These are phyloP conservation scores for Thelonectria discophora DNA, from an alignment of 2,329 filamentous ascomycete species.

Conservation along the genomic window DNA sequence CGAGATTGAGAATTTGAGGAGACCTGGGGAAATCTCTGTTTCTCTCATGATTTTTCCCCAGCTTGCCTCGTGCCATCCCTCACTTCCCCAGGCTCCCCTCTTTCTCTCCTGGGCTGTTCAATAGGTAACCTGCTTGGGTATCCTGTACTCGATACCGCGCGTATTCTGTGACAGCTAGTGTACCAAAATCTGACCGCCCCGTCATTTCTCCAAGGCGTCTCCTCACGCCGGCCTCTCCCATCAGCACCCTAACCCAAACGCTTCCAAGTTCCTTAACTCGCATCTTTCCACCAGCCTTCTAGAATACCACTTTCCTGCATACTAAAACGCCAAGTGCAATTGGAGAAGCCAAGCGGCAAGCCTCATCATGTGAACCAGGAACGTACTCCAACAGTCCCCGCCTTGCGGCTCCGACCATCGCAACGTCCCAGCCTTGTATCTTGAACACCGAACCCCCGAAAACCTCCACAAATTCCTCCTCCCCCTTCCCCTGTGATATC, in stretches of 20 bases:
- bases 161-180: too few relatives aligned
- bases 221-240: not conserved
- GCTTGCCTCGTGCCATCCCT: not conserved
- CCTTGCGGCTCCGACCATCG: not conserved
- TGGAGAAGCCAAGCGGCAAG: not conserved
- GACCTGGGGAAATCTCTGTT: not conserved
- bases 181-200: not conserved
- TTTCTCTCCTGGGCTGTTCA: too few relatives aligned
- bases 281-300: constrained; percentile 6
- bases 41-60: not conserved
- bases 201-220: not conserved
- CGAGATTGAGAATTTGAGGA: too few relatives aligned
- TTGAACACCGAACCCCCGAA: constrained; percentile 10
- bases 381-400: not conserved
- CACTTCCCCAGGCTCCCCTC: too few relatives aligned
- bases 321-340: not conserved
- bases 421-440: not conserved
- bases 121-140: too few relatives aligned
- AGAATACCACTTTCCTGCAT: not conserved
- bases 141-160: not conserved
- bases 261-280: not conserved
- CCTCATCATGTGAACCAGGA: not conserved
- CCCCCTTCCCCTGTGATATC: not conserved
- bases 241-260: constrained; percentile 22
- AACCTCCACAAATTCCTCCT: constrained; percentile 10